Conservation (phyloP, 495 filamentous ascomycete species). For the Tuber aestivum region DNA sequence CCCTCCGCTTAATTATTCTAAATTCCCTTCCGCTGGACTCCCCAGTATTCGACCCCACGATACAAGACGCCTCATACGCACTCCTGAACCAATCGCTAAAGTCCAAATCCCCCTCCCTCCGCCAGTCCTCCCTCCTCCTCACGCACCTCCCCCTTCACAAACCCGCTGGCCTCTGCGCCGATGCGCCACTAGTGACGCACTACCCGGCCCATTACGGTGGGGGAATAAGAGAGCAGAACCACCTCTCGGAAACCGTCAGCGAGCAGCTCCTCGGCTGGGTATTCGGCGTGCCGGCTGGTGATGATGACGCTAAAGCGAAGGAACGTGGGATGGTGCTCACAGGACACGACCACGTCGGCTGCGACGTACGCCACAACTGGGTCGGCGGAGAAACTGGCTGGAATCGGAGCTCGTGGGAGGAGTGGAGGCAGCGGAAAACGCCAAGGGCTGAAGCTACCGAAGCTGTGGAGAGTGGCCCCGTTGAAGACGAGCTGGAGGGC, state of each 20-base stretch:
- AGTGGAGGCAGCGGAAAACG: constrained; percentile 37
- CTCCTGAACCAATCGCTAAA: constrained; percentile 64
- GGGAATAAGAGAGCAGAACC: constrained; percentile 86
- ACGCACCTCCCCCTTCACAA: constrained; percentile 93
- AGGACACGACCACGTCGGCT: constrained; percentile 91
- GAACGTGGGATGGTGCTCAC: constrained; percentile 75
- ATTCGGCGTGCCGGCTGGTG: constrained; percentile 65
- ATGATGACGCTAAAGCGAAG: constrained; percentile 51
- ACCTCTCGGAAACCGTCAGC: constrained; percentile 63
- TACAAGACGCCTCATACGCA: constrained; percentile 65
- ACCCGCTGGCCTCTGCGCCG: constrained; percentile 70
- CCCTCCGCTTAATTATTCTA: constrained; percentile 73
- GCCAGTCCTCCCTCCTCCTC: constrained; percentile 69
- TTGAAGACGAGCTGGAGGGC: constrained; percentile 44
- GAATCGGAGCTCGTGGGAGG: constrained; percentile 21
- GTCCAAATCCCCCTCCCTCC: neutral
- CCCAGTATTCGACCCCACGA: constrained; percentile 57
- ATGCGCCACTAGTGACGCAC: constrained; percentile 73
- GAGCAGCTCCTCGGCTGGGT: constrained; percentile 68
- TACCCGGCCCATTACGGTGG: constrained; percentile 54
- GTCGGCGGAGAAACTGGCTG: constrained; percentile 27
- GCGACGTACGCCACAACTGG: constrained; percentile 77
- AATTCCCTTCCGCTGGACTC: constrained; percentile 90
- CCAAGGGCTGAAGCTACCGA: neutral
- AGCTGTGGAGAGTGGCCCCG: constrained; percentile 37